Evolutionary conservation across 441 rosid species (phyloP), one percentile per base, ranked within the genome.

Genomic region (Cnidoscolus chayamansa): DNA sequence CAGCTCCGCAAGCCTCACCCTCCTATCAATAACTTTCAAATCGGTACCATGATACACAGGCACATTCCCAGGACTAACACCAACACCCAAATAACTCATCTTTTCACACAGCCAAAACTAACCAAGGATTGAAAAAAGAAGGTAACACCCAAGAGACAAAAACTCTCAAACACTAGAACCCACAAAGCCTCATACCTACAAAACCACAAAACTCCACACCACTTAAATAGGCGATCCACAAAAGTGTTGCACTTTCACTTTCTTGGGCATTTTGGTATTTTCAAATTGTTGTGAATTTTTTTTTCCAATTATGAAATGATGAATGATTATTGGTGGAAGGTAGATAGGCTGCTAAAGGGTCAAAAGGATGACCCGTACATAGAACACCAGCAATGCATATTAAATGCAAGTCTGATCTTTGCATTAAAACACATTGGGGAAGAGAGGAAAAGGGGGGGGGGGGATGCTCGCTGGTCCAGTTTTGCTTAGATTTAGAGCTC

Each of bases 1-100:
- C 71, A 91, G 72, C 86, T 94, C 97, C 17, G 86, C 89, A 64
- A 87, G 54, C 76, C 76, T 91, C 73, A 90, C 84, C 72, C 86
- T 89, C 79, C 84, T 77, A 62, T 94, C 97, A 67, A 87, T 63
- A 62, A 86, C 86, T 84, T 85, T 88, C 81, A 80, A 65, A 64
- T 80, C 75, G 47, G 77, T 72, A 54, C 82, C 86, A 65, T 83
- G 87, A 76, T 74, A 84, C 9, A 84, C 89, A 16, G 90, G 76
- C 37, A 87, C 90, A 72, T 81, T 84, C 64, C 90, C 87, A 10
- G 96, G 87, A 81, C 90, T 87, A 58, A 80, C 85, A 53, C 86
- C 92, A 65, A 86, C 86, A 6, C 90, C 89, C 72, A 86, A 76
- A 69, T 78, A 87, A 74, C 86, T 88, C 90, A 91, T 86, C 51